These are phyloP conservation scores for Oryza officinalis DNA, from an alignment of 176 grass and related monocot species.

Conservation along the genomic window DNA sequence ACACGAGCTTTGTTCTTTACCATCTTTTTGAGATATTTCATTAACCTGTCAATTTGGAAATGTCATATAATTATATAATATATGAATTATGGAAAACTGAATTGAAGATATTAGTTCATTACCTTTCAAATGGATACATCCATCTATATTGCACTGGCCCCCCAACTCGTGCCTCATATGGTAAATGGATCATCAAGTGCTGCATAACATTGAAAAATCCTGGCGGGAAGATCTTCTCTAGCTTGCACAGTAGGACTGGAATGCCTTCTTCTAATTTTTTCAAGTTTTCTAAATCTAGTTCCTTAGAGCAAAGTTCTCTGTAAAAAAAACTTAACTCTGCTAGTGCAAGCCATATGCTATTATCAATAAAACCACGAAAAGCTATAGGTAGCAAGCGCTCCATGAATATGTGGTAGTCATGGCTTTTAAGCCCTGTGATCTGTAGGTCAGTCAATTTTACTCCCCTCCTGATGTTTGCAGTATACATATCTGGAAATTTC, in stretches of 20 bases:
- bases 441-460: not conserved
- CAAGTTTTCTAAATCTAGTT: not conserved
- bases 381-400: not conserved
- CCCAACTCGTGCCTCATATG: not conserved
- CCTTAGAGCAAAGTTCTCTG: not conserved
- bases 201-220: not conserved
- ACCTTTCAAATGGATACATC: conserved; percentile 8
- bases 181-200: not conserved
- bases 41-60: not conserved
- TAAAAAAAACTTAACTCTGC: conserved; percentile 4
- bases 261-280: not conserved
- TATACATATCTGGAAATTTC: not conserved
- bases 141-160: not conserved
- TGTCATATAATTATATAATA: not conserved
- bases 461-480: not conserved
- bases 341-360: not conserved
- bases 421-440: not conserved
- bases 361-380: not conserved
- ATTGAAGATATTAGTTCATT: not conserved
- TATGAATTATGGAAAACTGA: not conserved
- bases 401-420: conserved; percentile 13
- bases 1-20: conserved; percentile 16
- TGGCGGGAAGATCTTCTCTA: not conserved
- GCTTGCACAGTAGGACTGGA: not conserved
- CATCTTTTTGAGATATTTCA: conserved; percentile 2